phyloP scores from a whole-genome alignment of 345 rosid genomes.

The Melaleuca alternifolia region DNA sequence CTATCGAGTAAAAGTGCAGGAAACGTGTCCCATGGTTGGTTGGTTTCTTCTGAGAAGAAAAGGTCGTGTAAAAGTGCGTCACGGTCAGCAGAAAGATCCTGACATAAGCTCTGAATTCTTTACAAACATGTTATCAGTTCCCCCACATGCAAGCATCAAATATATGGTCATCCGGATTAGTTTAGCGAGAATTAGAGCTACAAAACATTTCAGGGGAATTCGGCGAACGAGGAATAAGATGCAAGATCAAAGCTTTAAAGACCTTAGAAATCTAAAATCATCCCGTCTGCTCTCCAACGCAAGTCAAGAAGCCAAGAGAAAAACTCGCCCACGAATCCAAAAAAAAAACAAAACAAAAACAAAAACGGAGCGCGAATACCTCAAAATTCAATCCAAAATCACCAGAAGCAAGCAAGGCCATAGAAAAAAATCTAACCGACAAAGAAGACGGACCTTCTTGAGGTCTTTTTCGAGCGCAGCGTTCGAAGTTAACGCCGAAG shows the following conservation, averaged over 20 bases:
- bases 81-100: too few relatives aligned
- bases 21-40: neutral
- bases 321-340: neutral
- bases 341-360: neutral
- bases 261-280: neutral
- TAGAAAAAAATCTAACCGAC: neutral
- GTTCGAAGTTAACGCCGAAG: conserved; percentile 9
- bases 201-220: neutral
- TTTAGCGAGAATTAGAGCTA: neutral
- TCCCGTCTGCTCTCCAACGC: neutral
- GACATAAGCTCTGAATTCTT: neutral
- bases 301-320: neutral
- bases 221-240: neutral
- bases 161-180: neutral
- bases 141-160: neutral
- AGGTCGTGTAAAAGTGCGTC: too few relatives aligned
- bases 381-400: too few relatives aligned
- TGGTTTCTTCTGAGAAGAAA: neutral
- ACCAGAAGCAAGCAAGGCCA: neutral
- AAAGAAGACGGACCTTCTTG: conserved; percentile 44
- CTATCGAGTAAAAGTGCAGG: rapidly evolving
- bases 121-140: neutral
- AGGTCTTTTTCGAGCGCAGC: conserved; percentile 56
- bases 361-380: neutral
- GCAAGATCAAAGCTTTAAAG: neutral